phyloP scores from a whole-genome alignment of 176 grass and related monocot genomes.

The Saccharum officinarum region DNA sequence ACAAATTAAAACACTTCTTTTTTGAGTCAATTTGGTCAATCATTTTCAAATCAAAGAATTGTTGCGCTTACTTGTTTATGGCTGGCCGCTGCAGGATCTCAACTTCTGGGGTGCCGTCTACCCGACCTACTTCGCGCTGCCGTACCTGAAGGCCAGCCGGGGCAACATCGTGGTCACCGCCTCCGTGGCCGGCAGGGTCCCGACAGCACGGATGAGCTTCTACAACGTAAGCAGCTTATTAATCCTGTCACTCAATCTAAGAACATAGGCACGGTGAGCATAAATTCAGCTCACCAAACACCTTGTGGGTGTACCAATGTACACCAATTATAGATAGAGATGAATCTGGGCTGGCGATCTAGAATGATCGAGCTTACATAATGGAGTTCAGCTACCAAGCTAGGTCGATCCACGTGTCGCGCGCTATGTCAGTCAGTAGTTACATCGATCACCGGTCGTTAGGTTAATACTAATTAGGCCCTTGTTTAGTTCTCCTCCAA shows the following conservation, averaged over 20 bases:
- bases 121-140: conserved; percentile 79
- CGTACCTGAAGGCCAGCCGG: conserved; percentile 64
- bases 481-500: too few relatives aligned
- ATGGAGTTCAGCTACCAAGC: not conserved
- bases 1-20: not conserved
- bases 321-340: not conserved
- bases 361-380: not conserved
- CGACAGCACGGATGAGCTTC: conserved; percentile 75
- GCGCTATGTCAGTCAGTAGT: too few relatives aligned
- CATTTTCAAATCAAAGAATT: not conserved
- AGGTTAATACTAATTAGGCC: too few relatives aligned
- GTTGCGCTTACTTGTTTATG: not conserved
- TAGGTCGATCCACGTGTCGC: not conserved
- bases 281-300: conserved; percentile 29
- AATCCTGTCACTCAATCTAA: not conserved
- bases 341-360: not conserved
- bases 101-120: conserved; percentile 92
- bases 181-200: conserved; percentile 75
- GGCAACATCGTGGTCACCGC: conserved; percentile 86
- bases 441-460: too few relatives aligned
- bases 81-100: conserved; percentile 50
- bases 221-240: conserved; percentile 60
- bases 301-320: not conserved
- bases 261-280: not conserved
- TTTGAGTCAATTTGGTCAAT: not conserved